Evolutionary conservation across 2,329 filamentous ascomycete genomes (phyloP), one percentile per base, ranked within the genome.

Genomic region (Myriosclerotinia scirpicola): DNA sequence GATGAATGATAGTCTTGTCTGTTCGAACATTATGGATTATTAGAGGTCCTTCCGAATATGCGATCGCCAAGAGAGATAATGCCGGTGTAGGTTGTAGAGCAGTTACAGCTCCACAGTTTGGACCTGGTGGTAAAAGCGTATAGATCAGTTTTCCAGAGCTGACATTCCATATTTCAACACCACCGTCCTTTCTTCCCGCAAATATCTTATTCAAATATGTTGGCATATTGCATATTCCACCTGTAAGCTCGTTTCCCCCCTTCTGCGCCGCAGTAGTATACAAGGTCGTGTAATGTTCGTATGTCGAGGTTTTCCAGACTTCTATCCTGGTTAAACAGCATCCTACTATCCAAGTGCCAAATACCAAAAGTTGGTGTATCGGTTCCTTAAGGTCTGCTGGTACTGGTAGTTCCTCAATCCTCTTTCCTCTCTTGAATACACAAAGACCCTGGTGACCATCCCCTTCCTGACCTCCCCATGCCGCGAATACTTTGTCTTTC

Each of bases 201-300:
- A 98, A 92, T 54, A 99, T 86, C 79, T 99, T 99, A 82, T 99
- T 99, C 68, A 99, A 79, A 78, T 93, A 96, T 0, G 95, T 98
- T 1, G 94, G 93, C 89, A 98, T 92, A 74, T 87, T 96, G 76
- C 88, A 90, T 72, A 97, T 84, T 60, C 89, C 87, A 34, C 91
- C 91, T 0, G 90, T 92, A 67, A 97, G 87, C 71, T 88, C 81
- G 71, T 87, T 89, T 65, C 86, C 85, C 26, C 84, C 84, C 42
- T 86, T 81, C 69, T 80, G 80, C 1, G 83, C 80, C 0, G 84
- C 81, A 5, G 85, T 86, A 22, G 85, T 80, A 36, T 81, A 79
- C 58, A 98, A 83, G 0, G 92, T 93, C 0, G 94, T 97, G 79
- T 98, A 97, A 77, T 98, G 92, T 77, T 97, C 93, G 42, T 90